Conservation (phyloP, 1,284 basidiomycete genomes). For the Mycosarcoma mackinlayi region DNA sequence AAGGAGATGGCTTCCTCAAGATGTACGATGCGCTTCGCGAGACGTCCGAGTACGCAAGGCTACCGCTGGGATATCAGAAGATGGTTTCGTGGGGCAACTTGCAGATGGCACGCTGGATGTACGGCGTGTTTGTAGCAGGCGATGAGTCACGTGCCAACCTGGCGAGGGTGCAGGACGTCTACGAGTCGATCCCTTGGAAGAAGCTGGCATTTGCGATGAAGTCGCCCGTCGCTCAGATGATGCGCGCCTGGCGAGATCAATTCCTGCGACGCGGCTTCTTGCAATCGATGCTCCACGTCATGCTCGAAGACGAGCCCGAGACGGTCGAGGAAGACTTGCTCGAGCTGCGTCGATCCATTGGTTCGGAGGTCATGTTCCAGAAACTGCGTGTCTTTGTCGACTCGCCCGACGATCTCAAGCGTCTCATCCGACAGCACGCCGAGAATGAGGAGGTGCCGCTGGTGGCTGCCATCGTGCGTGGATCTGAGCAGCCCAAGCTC, state of each 20-base stretch:
- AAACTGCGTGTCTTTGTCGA: conserved; percentile 63
- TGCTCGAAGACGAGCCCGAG: conserved; percentile 62
- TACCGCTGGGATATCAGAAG: conserved; percentile 63
- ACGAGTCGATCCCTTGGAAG: conserved; percentile 62
- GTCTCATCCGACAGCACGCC: conserved; percentile 62
- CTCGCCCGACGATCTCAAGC: conserved; percentile 61
- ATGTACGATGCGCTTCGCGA: conserved; percentile 56
- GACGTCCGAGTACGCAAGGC: conserved; percentile 47
- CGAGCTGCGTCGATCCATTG: conserved; percentile 52
- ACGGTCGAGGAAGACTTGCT: conserved; percentile 59
- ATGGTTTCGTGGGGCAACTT: conserved; percentile 63
- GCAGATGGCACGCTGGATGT: conserved; percentile 61
- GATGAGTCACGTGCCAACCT: conserved; percentile 62
- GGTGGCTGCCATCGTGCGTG: conserved; percentile 64
- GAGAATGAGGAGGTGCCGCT: conserved; percentile 60
- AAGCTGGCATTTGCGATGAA: conserved; percentile 61
- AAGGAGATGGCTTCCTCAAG: conserved; percentile 63
- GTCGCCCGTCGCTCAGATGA: conserved; percentile 55
- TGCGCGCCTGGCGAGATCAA: conserved; percentile 57
- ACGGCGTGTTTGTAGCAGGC: conserved; percentile 61
- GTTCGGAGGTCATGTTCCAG: conserved; percentile 58
- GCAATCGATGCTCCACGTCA: conserved; percentile 55
- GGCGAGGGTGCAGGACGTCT: conserved; percentile 52
- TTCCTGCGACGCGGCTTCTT: conserved; percentile 57
- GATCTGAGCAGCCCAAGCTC: conserved; percentile 62